Percentiles rank a stretch among this genome's conserved stretches.
Evolutionary conservation across 331 rosid species (phyloP).

Genomic region (Rosa hybrid): DNA sequence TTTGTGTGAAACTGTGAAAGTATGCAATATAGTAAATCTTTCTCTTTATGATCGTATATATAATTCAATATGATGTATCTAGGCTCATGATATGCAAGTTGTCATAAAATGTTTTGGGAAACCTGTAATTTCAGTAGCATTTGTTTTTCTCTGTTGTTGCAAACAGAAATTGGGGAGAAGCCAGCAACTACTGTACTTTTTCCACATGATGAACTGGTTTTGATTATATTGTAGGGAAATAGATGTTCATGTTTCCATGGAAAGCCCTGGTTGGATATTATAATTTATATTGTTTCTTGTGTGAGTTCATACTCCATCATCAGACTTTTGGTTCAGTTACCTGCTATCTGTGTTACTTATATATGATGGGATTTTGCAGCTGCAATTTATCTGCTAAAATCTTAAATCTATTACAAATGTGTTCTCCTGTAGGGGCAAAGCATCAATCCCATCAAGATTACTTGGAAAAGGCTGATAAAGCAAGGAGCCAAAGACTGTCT

Average conservation of each 20-base stretch:
- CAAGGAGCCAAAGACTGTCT: conserved; percentile 86
- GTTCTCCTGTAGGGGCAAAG: conserved; percentile 63
- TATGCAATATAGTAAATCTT: background rate
- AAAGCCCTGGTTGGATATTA: background rate
- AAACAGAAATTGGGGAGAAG: background rate
- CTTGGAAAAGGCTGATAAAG: conserved; percentile 90
- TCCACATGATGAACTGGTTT: background rate
- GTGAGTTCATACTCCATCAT: background rate
- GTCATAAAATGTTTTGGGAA: background rate
- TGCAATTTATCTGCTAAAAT: conserved; percentile 2
- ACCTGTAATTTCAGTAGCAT: background rate
- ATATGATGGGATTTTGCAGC: background rate
- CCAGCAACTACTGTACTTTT: background rate
- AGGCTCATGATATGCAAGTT: background rate
- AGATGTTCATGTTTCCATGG: background rate
- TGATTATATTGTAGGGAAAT: background rate
- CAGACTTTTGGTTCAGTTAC: background rate
- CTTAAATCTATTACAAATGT: conserved; percentile 9
- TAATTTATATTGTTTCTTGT: background rate
- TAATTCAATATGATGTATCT: background rate
- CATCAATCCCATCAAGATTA: conserved; percentile 97
- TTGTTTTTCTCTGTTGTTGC: background rate
- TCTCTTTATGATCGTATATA: background rate
- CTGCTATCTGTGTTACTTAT: background rate
- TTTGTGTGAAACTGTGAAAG: background rate